Evolutionary conservation across 1,284 basidiomycete genomes (phyloP).

Genomic region (Xanthoconium separans): DNA sequence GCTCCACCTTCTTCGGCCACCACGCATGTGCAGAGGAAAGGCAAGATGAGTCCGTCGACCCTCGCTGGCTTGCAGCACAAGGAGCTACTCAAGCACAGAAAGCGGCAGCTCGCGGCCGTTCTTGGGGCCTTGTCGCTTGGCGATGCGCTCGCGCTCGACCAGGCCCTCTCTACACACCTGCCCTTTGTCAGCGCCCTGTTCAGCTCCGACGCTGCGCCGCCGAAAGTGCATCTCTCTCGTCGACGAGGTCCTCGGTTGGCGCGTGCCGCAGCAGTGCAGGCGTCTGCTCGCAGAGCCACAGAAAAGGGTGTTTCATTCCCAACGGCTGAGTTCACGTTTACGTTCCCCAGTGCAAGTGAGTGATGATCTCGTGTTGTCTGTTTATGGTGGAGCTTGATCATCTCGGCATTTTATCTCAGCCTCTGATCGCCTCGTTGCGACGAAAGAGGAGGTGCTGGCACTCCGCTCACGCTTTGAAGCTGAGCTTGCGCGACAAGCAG

Average conservation of each 20-base stretch:
- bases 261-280: conserved; percentile 37
- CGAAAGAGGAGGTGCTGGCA: conserved; percentile 62
- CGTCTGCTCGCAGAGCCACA: conserved; percentile 24
- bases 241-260: conserved; percentile 43
- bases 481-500: conserved; percentile 66
- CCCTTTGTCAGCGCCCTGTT: conserved; percentile 41
- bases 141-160: conserved; percentile 69
- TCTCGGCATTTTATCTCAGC: conserved; percentile 43
- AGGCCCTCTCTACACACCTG: conserved; percentile 65
- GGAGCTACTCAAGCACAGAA: conserved; percentile 64
- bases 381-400: conserved; percentile 25
- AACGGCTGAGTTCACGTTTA: conserved; percentile 54
- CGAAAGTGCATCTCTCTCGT: conserved; percentile 33
- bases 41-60: conserved; percentile 57
- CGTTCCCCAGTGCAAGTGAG: conserved; percentile 67
- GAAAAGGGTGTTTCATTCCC: conserved; percentile 42
- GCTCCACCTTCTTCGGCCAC: conserved; percentile 18
- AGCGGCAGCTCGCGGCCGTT: conserved; percentile 65
- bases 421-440: conserved; percentile 63
- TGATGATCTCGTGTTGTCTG: conserved; percentile 34
- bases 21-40: conserved; percentile 37
- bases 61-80: conserved; percentile 71
- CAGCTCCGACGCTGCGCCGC: conserved; percentile 31
- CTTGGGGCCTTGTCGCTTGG: conserved; percentile 61
- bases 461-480: conserved; percentile 67